Evolutionary conservation across 805 yeast genomes (phyloP), one percentile per base, ranked within the genome.

Genomic region (Martiniozyma abietophila): DNA sequence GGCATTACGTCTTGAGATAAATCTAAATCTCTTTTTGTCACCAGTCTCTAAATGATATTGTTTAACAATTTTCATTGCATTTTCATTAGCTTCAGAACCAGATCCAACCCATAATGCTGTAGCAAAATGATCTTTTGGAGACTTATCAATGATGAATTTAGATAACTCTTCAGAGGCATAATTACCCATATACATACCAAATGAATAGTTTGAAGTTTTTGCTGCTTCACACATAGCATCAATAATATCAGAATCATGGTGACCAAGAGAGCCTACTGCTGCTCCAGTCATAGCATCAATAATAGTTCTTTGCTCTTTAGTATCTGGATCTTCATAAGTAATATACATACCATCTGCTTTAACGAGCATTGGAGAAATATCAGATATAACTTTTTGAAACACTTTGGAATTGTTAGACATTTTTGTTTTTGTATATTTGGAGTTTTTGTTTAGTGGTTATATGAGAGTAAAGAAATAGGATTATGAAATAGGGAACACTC

Each of bases 41-140:
- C 67, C 66, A 17, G 51, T 59, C 47, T 67, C 73, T 31, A 59
- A 45, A 41, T 56, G 62, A 44, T 67, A 67, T 47, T 67, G 72
- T 43, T 59, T 56, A 18, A 80, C 80, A 49, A 80, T 78, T 53
- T 80, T 80, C 48, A 80, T 54, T 4, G 86, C 86, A 22, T 83
- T 84, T 51, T 80, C 89, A 48, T 80, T 80, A 30, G 89, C 84
- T 54, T 80, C 89, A 15, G 86, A 68, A 34, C 94, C 94, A 2
- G 83, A 72, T 46, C 79, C 79, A 43, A 74, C 69, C 41, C 82
- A 58, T 30, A 62, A 39, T 10, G 65, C 69, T 18, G 65, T 55
- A 3, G 53, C 43, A 39, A 63, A 64, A 7, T 56, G 63, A 27
- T 53, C 58, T 26, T 55, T 45, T 35, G 69, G 65, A 12, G 67